Percentiles rank a stretch among this genome's conserved stretches.
Conservation (phyloP, 176 grass and related monocot genomes). For the Avena insularis region DNA sequence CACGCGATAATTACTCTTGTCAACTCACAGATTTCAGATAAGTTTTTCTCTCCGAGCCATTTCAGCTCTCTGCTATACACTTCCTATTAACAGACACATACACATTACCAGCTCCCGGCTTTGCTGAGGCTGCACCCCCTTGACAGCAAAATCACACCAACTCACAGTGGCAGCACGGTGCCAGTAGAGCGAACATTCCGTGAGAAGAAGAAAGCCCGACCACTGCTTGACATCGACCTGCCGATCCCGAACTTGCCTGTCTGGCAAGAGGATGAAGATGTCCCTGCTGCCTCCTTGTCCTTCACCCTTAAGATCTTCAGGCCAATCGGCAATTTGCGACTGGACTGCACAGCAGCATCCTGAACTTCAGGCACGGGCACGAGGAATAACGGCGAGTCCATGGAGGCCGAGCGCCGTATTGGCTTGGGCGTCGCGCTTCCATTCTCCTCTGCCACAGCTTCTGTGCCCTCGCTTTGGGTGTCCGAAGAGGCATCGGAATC, state of each 20-base stretch:
- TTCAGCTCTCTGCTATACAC: constrained; percentile 27
- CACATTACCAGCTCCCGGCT: constrained; percentile 61
- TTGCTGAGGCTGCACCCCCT: constrained; percentile 57
- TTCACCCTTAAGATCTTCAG: constrained; percentile 37
- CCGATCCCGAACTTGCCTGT: constrained; percentile 42
- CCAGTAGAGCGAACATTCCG: constrained; percentile 45
- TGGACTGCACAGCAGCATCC: not conserved
- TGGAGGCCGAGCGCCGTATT: constrained; percentile 55
- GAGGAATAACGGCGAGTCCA: constrained; percentile 57
- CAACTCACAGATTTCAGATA: constrained; percentile 26
- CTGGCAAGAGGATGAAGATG: constrained; percentile 54
- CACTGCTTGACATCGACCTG: constrained; percentile 64
- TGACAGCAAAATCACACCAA: constrained; percentile 39
- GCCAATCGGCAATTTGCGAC: constrained; percentile 32
- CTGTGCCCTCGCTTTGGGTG: constrained; percentile 33
- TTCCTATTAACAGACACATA: constrained; percentile 45
- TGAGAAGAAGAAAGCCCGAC: constrained; percentile 55
- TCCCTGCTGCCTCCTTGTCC: constrained; percentile 41
- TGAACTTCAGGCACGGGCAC: constrained; percentile 40
- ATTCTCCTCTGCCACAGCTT: constrained; percentile 16
- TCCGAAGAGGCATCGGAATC: constrained; percentile 34
- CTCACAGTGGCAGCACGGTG: constrained; percentile 52
- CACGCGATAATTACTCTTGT: constrained; percentile 7
- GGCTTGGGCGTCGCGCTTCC: constrained; percentile 22
- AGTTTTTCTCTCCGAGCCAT: constrained; percentile 33